Conservation (phyloP, 2,329 filamentous ascomycete genomes). For the Penicillium sp. region DNA sequence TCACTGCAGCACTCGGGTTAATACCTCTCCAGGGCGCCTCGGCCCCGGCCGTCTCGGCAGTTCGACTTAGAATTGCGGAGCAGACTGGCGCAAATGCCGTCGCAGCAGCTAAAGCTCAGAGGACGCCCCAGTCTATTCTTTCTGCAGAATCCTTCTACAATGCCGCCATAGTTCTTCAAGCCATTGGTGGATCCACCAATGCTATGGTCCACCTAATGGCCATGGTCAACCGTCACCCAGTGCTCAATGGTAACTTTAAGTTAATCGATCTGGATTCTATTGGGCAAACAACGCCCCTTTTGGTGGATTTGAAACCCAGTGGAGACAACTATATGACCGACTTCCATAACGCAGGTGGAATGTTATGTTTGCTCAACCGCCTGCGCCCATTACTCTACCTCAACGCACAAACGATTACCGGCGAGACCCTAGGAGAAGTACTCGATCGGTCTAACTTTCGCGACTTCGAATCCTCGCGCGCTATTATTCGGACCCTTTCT, state of each 20-base stretch:
- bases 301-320: background rate
- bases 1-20: background rate
- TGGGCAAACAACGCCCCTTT: background rate
- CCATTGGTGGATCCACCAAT: background rate
- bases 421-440: background rate
- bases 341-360: background rate
- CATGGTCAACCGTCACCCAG: background rate
- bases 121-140: background rate
- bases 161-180: background rate
- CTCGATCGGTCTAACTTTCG: too few species aligned
- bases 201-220: background rate
- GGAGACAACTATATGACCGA: slow-evolving; percentile 1
- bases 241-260: background rate
- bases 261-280: background rate
- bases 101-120: background rate
- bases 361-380: background rate
- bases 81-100: background rate
- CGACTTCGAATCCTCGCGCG: background rate
- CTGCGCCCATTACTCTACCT: background rate
- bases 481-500: background rate
- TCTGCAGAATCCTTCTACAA: background rate
- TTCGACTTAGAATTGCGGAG: background rate
- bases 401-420: background rate
- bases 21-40: background rate
- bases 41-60: background rate